Evolutionary conservation across 2,329 filamentous ascomycete genomes (phyloP), one percentile per base, ranked within the genome.

Genomic region (Colletotrichum paranaense): DNA sequence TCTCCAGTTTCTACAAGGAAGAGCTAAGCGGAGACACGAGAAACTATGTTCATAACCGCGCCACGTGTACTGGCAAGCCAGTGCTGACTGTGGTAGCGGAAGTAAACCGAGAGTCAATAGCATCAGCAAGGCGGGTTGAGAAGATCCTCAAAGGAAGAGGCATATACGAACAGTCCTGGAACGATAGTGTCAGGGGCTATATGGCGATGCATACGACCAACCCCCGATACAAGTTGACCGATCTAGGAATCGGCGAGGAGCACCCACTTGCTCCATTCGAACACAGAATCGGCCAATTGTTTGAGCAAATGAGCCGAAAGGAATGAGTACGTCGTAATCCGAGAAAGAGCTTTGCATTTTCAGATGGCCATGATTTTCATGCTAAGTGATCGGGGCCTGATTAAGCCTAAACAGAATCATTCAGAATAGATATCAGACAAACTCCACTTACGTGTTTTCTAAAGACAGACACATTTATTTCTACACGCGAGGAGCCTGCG

Each of bases 151-250:
- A 72, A 49, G 76, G 76, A 24, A 57, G 75, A 6, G 76, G 76
- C 53, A 60, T 60, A 9, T 76, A 76, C 60, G 75, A 71, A 8
- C 62, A 76, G 35, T 73, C 75, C 8, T 73, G 74, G 70, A 72
- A 73, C 22, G 75, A 73, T 26, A 75, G 75, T 35, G 75, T 76
- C 35, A 52, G 70, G 7, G 76, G 76, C 42, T 72, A 75, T 68
- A 71, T 76, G 66, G 71, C 73, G 53, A 76, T 76, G 76, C 76
- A 76, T 68, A 76, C 76, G 7, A 73, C 76, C 2, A 76, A 76
- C 60, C 60, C 68, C 22, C 65, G 76, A 9, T 76, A 76, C 66
- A 76, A 68, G 71, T 46, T 76, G 19, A 59, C 49, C 9, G 76
- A 76, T 32, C 60, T 76, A 19, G 76, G 68, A 26, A 56, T 76